Percentiles rank a stretch among this genome's conserved stretches.
phyloP scores from a whole-genome alignment of 495 filamentous ascomycete genomes.

The Neohortaea acidophila region DNA sequence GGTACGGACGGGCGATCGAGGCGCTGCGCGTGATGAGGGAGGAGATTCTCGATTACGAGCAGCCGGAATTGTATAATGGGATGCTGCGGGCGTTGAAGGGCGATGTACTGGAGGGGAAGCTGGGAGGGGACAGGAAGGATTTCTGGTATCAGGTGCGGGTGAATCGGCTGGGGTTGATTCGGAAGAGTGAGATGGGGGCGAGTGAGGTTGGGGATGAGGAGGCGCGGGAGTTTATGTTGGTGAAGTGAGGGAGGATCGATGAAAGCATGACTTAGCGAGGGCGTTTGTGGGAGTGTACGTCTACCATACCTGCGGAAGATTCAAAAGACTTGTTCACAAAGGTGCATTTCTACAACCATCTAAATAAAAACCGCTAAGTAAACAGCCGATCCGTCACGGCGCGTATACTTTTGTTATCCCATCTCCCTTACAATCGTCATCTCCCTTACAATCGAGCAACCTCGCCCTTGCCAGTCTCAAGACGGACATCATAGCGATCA shows the following conservation, averaged over 20 bases:
- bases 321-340: too few relatives aligned
- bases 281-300: background rate
- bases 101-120: constrained; percentile 49
- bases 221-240: constrained; percentile 39
- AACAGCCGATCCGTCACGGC: too few relatives aligned
- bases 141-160: constrained; percentile 64
- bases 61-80: constrained; percentile 62
- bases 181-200: constrained; percentile 39
- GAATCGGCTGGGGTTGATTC: constrained; percentile 58
- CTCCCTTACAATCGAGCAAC: too few relatives aligned
- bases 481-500: constrained; percentile 50
- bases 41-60: constrained; percentile 59
- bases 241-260: background rate
- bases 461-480: too few relatives aligned
- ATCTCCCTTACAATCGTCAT: too few relatives aligned
- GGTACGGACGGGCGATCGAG: constrained; percentile 63
- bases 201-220: constrained; percentile 53
- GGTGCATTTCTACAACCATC: too few relatives aligned
- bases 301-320: background rate
- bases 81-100: constrained; percentile 56
- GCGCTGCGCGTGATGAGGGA: constrained; percentile 62
- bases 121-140: constrained; percentile 70
- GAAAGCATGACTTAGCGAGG: too few relatives aligned
- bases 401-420: too few relatives aligned
- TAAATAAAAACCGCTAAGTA: too few relatives aligned